Conservation (phyloP, 208 protist species). For the Wallacemonas rigidus region DNA sequence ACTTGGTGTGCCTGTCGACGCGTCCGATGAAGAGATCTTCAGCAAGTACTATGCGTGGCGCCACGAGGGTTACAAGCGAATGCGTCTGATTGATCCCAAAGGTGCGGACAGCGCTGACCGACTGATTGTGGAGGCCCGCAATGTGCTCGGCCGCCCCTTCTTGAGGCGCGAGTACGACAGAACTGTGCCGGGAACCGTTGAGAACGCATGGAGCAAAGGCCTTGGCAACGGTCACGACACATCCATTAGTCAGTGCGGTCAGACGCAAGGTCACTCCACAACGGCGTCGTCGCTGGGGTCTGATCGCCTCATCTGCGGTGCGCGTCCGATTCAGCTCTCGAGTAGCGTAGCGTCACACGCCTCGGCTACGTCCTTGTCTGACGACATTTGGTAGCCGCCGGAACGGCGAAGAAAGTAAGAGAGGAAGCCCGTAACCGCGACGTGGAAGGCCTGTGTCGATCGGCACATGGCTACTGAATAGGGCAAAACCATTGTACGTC, state of each 20-base stretch:
- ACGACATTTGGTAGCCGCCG: slow-evolving; percentile 1
- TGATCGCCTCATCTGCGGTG: slow-evolving; percentile 2
- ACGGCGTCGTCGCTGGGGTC: slow-evolving; percentile 28
- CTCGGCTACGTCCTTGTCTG: background rate
- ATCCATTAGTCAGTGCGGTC: slow-evolving; percentile 30
- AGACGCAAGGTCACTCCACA: slow-evolving; percentile 40
- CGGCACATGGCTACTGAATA: background rate
- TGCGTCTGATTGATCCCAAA: slow-evolving; percentile 50
- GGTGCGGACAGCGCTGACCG: slow-evolving; percentile 65
- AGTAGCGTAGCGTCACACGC: slow-evolving; percentile 13
- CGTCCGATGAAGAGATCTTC: slow-evolving; percentile 52
- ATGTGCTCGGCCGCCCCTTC: slow-evolving; percentile 66
- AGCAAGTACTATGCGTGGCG: slow-evolving; percentile 67
- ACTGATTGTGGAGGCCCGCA: slow-evolving; percentile 81
- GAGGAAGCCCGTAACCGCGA: background rate
- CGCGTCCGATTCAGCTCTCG: background rate
- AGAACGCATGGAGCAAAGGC: slow-evolving; percentile 27
- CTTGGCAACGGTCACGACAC: slow-evolving; percentile 23
- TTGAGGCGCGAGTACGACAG: slow-evolving; percentile 76
- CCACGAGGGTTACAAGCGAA: slow-evolving; percentile 58
- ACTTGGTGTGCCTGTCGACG: slow-evolving; percentile 50
- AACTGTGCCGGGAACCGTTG: slow-evolving; percentile 22
- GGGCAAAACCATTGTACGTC: background rate
- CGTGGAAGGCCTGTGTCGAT: too few species aligned
- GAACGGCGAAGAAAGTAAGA: background rate